Evolutionary conservation across 2,329 filamentous ascomycete species (phyloP).

Genomic region (Penicillium frequentans): DNA sequence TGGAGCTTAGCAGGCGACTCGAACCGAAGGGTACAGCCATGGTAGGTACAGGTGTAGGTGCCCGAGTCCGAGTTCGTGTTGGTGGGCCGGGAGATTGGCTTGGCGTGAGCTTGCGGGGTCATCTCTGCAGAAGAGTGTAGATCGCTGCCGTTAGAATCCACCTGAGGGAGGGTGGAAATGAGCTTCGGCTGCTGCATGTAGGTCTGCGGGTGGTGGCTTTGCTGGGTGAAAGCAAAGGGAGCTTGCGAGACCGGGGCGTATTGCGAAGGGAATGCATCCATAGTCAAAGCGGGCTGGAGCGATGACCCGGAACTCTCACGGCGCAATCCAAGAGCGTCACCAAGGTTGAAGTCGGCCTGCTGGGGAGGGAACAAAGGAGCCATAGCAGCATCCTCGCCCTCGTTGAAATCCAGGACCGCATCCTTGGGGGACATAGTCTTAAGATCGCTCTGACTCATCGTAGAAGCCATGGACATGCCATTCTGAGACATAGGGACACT

Average conservation of each 20-base stretch:
- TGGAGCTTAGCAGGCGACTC: slow-evolving; percentile 83
- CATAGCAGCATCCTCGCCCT: slow-evolving; percentile 66
- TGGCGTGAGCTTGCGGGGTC: slow-evolving; percentile 35
- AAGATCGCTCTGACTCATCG: slow-evolving; percentile 46
- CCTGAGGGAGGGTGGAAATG: slow-evolving; percentile 58
- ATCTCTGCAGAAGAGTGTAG: slow-evolving; percentile 31
- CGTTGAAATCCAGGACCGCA: slow-evolving; percentile 80
- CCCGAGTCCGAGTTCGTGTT: slow-evolving; percentile 73
- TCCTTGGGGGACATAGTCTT: slow-evolving; percentile 96
- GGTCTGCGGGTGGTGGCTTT: slow-evolving; percentile 31
- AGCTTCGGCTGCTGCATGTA: slow-evolving; percentile 54
- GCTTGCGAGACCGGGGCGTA: slow-evolving; percentile 45
- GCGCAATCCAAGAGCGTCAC: slow-evolving; percentile 37
- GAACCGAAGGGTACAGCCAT: slow-evolving; percentile 84
- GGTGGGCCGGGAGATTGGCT: slow-evolving; percentile 55
- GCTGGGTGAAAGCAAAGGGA: slow-evolving; percentile 49
- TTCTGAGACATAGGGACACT: slow-evolving; percentile 34
- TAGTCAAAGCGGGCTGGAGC: slow-evolving; percentile 38
- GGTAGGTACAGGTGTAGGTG: slow-evolving; percentile 95
- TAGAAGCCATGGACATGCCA: slow-evolving; percentile 30
- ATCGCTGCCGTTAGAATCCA: slow-evolving; percentile 63
- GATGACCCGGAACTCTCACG: slow-evolving; percentile 37
- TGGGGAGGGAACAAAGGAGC: slow-evolving; percentile 69
- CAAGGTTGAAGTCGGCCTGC: slow-evolving; percentile 53
- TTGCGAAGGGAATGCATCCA: slow-evolving; percentile 44